Base-by-base conservation (phyloP, 208 protist genomes). In the Novymonas esmeraldas region DNA sequence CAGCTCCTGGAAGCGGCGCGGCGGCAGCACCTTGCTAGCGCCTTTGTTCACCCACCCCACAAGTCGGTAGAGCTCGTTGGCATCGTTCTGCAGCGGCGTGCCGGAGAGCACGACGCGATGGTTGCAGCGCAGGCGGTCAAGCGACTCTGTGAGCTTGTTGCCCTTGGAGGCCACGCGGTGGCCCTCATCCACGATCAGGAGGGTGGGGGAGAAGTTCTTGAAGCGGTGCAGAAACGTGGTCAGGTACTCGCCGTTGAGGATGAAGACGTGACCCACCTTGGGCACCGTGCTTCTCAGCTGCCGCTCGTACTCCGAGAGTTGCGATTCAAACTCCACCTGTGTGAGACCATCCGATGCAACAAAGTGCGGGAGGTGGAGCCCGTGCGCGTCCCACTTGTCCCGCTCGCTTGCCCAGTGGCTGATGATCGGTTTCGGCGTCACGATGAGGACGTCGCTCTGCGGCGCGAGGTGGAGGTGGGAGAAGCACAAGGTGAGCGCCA, bases 31-130 rank as follows among this genome's bases (percentile, higher is more conserved):
- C 20, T 71, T 70, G 22, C 60, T 31, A 6, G 93, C 79, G 24
- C 71, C 76, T 11, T 51, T 63, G 42, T 93, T 89, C 46, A 89
- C 79, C 85, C 88, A 97, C 5, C 85, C 74, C 46, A 97, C 80
- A n/a, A 95, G 71, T 5, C 79, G 74, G 62, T 95, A 95, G 16
- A 97, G 72, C 55, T 97, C 90, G 29, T 76, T 79, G 14, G 86
- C 76, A 60, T 91, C 81, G 67, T 96, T 97, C 54, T 97, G 93
- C 62, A 97, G 52, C 28, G 93, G 90, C n/a, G 90, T 97, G 41
- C 90, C 93, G 38, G 89, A 92, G n/a, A 96, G 77, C 16, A 95
- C 87, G 13, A 97, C 70, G 36, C 87, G 88, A 16, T 76, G 50
- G 6, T 52, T 58, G 64, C 87, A 94, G 6, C 58, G 33, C 44